A percentile compares a stretch with the other conserved stretches of the same genome.
These are phyloP conservation scores for Blumeriella jaapii DNA, from an alignment of 2,329 filamentous ascomycete species.

Conservation along the genomic window DNA sequence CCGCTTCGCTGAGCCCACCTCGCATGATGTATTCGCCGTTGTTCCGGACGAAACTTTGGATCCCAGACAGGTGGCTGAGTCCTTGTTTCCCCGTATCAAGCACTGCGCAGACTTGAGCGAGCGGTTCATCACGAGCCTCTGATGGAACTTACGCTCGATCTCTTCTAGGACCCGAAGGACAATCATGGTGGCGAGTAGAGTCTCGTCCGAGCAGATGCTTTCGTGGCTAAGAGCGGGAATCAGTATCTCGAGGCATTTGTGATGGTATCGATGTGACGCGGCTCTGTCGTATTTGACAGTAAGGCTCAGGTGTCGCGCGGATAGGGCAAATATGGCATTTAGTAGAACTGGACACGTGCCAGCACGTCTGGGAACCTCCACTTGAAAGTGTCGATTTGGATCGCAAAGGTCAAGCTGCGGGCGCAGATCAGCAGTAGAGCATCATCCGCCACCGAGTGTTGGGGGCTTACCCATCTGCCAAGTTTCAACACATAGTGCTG, in stretches of 20 bases:
- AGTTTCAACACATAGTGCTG: constrained; percentile 18
- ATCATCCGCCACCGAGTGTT: background rate
- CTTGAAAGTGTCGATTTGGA: constrained; percentile 36
- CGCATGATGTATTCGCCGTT: constrained; percentile 22
- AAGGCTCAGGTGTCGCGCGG: constrained; percentile 42
- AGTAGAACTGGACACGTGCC: constrained; percentile 39
- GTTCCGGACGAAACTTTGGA: constrained; percentile 27
- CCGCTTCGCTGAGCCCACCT: constrained; percentile 35
- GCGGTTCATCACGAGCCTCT: background rate
- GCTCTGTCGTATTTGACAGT: constrained; percentile 36
- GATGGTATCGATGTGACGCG: constrained; percentile 40
- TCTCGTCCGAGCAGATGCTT: constrained; percentile 35
- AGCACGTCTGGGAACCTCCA: constrained; percentile 41
- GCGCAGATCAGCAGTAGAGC: background rate
- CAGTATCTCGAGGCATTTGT: constrained; percentile 39
- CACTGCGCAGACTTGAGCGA: constrained; percentile 1
- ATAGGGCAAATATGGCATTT: constrained; percentile 45
- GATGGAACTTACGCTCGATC: constrained; percentile 29
- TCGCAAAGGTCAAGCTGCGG: constrained; percentile 20
- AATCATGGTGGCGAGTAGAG: constrained; percentile 42
- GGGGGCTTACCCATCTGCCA: constrained; percentile 17
- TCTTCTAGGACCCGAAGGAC: constrained; percentile 47
- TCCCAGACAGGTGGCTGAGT: constrained; percentile 18
- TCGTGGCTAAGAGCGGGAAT: constrained; percentile 35
- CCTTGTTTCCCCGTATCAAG: constrained; percentile 13